A percentile compares a stretch with the other conserved stretches of the same genome.
phyloP scores from a whole-genome alignment of 83 land plant species.

The Diphasiastrum complanatum region DNA sequence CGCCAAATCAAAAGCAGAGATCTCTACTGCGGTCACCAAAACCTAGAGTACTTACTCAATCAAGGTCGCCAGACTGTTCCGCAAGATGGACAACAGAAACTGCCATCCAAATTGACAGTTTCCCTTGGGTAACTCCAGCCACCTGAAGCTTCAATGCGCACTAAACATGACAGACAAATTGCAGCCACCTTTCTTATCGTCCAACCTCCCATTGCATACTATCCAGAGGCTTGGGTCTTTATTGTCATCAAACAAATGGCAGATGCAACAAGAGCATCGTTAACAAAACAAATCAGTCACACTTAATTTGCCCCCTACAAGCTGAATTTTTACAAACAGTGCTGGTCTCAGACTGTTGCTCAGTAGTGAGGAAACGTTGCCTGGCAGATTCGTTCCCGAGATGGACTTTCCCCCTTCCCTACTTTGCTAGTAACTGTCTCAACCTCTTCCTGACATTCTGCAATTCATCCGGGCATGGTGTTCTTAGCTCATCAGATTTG shows the following conservation, averaged over 20 bases:
- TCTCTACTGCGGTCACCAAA: neutral
- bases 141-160: slow-evolving; percentile 55
- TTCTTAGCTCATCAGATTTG: neutral
- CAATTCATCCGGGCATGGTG: neutral
- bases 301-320: slow-evolving; percentile 44
- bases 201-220: slow-evolving; percentile 44
- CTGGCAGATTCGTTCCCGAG: neutral
- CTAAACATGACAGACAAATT: slow-evolving; percentile 64
- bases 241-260: slow-evolving; percentile 68
- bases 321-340: slow-evolving; percentile 56
- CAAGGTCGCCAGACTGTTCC: slow-evolving; percentile 63
- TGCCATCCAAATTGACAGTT: slow-evolving; percentile 42
- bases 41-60: slow-evolving; percentile 43
- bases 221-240: slow-evolving; percentile 90
- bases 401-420: slow-evolving; percentile 5
- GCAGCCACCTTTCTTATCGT: slow-evolving; percentile 39
- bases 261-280: slow-evolving; percentile 80
- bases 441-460: neutral
- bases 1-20: neutral
- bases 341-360: slow-evolving; percentile 16
- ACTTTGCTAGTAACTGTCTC: neutral
- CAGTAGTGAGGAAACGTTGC: neutral
- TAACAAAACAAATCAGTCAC: slow-evolving; percentile 53
- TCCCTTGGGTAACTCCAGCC: slow-evolving; percentile 33
- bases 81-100: slow-evolving; percentile 52